A percentile compares a stretch with the other conserved stretches of the same genome.
Evolutionary conservation across 768 basidiomycete genomes (phyloP).

Genomic region (Lepiota brunneoincarnata): DNA sequence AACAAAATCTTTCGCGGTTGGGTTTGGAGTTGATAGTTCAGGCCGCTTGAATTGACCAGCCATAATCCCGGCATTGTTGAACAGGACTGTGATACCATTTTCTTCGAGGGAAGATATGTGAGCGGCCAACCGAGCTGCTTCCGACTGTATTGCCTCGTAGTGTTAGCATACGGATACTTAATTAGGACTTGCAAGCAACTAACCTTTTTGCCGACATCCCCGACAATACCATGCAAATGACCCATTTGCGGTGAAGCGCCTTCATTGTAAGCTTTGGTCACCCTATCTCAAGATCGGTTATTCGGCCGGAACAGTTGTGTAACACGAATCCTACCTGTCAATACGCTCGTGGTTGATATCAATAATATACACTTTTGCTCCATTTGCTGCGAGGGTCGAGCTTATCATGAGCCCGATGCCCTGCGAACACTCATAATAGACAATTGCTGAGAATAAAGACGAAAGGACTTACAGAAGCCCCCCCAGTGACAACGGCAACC

Average conservation of each 20-base stretch:
- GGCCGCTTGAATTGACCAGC: slow-evolving; percentile 26
- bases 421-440: slow-evolving; percentile 15
- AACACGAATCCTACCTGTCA: slow-evolving; percentile 27
- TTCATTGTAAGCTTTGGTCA: slow-evolving; percentile 33
- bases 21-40: slow-evolving; percentile 10
- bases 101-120: slow-evolving; percentile 33
- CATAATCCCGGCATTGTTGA: slow-evolving; percentile 46
- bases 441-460: background rate
- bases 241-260: slow-evolving; percentile 30
- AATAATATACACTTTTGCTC: slow-evolving; percentile 47
- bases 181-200: background rate
- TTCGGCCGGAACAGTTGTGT: background rate
- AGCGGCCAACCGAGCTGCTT: slow-evolving; percentile 38
- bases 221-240: slow-evolving; percentile 36
- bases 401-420: slow-evolving; percentile 53
- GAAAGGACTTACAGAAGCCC: slow-evolving; percentile 31
- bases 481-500: slow-evolving; percentile 45
- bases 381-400: slow-evolving; percentile 43
- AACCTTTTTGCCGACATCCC: slow-evolving; percentile 37
- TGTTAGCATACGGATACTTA: slow-evolving; percentile 16
- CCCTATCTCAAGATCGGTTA: background rate
- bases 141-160: slow-evolving; percentile 25
- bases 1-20: slow-evolving; percentile 35
- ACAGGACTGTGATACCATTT: slow-evolving; percentile 40
- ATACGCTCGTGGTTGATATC: slow-evolving; percentile 39